Conservation (phyloP, 176 grass and related monocot genomes). For the Oryza longistaminata region DNA sequence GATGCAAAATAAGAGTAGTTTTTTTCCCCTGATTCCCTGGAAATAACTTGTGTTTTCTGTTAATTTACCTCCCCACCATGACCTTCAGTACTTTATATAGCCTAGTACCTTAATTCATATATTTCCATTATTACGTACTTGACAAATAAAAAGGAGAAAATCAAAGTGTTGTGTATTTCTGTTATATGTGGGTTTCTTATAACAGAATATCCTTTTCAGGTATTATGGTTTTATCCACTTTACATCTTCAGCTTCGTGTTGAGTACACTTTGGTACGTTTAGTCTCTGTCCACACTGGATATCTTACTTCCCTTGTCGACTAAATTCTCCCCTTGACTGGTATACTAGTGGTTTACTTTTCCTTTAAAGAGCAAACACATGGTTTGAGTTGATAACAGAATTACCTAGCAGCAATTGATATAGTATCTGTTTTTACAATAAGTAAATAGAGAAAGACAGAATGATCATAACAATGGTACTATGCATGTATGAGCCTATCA, state of each 20-base stretch:
- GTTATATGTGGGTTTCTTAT: conserved; percentile 37
- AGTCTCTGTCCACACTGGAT: conserved; percentile 19
- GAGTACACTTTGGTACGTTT: conserved; percentile 80
- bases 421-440: background rate
- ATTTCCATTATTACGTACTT: conserved; percentile 6
- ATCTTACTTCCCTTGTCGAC: conserved; percentile 4
- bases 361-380: background rate
- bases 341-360: conserved; percentile 12
- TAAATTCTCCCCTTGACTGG: too few species aligned
- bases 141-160: background rate
- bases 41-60: background rate
- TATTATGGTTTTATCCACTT: conserved; percentile 96
- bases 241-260: conserved; percentile 93
- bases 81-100: conserved; percentile 5
- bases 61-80: background rate
- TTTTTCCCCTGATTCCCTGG: background rate
- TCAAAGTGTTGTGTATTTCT: conserved; percentile 8
- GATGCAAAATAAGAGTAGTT: conserved; percentile 4
- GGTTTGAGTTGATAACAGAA: conserved; percentile 20
- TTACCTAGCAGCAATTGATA: background rate
- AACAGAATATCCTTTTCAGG: conserved; percentile 51
- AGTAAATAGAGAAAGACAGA: background rate
- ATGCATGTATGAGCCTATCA: background rate
- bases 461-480: background rate
- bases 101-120: background rate